These are phyloP conservation scores for Arctium lappa DNA, from an alignment of 129 eudicot species.

Conservation along the genomic window DNA sequence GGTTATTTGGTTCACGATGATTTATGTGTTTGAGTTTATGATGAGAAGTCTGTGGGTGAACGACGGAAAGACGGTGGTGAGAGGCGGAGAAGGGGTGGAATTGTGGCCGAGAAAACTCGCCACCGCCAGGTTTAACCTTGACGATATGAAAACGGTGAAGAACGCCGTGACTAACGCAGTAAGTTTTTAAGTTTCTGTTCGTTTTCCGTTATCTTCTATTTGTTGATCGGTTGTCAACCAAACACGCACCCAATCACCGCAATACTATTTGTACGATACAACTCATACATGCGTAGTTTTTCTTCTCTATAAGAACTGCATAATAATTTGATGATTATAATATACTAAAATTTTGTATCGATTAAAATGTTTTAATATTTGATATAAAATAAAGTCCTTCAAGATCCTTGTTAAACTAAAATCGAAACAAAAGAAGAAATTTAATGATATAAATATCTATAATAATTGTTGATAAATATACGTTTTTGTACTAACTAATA, in stretches of 20 bases:
- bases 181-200: conserved; percentile 17
- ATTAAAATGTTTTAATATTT: no score
- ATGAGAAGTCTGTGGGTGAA: conserved; percentile 48
- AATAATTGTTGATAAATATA: no score
- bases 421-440: no score
- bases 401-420: neutral
- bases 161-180: conserved; percentile 60
- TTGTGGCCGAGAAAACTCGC: conserved; percentile 76
- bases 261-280: neutral
- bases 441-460: no score
- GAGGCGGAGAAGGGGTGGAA: conserved; percentile 90
- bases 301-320: neutral
- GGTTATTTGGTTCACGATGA: conserved; percentile 46
- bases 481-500: no score
- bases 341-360: no score
- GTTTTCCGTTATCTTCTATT: neutral
- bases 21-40: conserved; percentile 43
- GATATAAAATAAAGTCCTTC: no score
- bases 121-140: conserved; percentile 57
- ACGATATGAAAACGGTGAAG: conserved; percentile 80
- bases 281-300: neutral
- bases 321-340: no score
- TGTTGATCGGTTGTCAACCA: neutral
- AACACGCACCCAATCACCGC: neutral
- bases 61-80: conserved; percentile 49